A percentile compares a stretch with the other conserved stretches of the same genome.
phyloP scores from a whole-genome alignment of 108 stramenopile species.

The Nannochloropsis granulata region DNA sequence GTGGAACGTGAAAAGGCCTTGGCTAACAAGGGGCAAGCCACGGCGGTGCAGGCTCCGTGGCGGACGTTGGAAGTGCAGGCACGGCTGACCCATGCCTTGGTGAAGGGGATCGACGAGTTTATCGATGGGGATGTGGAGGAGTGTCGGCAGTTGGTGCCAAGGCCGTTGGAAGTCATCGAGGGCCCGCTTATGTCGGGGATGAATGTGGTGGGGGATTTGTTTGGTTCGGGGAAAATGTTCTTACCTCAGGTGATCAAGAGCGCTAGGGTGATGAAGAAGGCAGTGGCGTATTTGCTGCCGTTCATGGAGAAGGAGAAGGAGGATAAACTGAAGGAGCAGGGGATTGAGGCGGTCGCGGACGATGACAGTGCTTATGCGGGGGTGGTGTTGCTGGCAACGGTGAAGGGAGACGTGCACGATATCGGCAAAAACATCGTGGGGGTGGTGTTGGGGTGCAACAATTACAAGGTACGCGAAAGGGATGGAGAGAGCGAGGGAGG shows the following conservation, averaged over 20 bases:
- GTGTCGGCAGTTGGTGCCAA: conserved; percentile 27
- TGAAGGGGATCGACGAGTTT: conserved; percentile 94
- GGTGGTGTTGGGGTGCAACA: conserved; percentile 98
- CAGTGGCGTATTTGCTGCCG: conserved; percentile 92
- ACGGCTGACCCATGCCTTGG: conserved; percentile 83
- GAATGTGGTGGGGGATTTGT: conserved; percentile 97
- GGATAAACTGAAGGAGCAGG: conserved; percentile 57
- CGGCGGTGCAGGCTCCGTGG: conserved; percentile 3
- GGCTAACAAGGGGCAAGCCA: conserved; percentile 27
- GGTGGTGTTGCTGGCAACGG: conserved; percentile 97
- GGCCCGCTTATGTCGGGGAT: conserved; percentile 99
- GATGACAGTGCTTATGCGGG: conserved; percentile 52
- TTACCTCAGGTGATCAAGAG: conserved; percentile 99
- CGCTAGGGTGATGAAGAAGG: conserved; percentile 99
- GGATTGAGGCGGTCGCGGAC: conserved; percentile 64
- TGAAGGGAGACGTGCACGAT: conserved; percentile 99
- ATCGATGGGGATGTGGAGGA: conserved; percentile 40
- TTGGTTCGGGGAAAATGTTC: conserved; percentile 99
- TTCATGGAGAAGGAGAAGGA: conserved; percentile 99
- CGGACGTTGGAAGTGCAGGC: conserved; percentile 44
- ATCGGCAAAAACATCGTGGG: conserved; percentile 99
- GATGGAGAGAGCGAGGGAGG: too few species aligned
- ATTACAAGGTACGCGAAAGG: conserved; percentile 54
- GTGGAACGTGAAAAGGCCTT: conserved; percentile 61
- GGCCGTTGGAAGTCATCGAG: conserved; percentile 93